Percentiles rank a stretch among this genome's conserved stretches.
Evolutionary conservation across 2,329 filamentous ascomycete species (phyloP).

Genomic region (Helminthosporium solani): DNA sequence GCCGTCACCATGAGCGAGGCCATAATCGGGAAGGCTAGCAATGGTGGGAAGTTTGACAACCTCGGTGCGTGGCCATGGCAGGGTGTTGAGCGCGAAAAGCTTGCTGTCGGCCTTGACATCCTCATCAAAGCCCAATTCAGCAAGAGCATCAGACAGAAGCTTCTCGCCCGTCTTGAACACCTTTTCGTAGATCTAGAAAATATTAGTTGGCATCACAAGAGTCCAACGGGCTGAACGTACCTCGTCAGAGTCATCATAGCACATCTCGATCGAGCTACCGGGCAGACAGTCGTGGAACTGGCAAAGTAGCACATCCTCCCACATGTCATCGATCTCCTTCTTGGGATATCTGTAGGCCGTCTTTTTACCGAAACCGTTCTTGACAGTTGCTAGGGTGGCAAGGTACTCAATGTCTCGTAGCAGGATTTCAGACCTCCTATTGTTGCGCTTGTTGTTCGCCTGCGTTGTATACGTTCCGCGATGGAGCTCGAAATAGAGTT

Average conservation of each 20-base stretch:
- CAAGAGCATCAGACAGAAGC: constrained; percentile 68
- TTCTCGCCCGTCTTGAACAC: constrained; percentile 76
- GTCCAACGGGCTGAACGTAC: constrained; percentile 24
- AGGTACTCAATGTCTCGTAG: constrained; percentile 86
- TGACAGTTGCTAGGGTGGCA: constrained; percentile 80
- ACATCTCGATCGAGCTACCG: constrained; percentile 95
- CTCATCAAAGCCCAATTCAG: constrained; percentile 63
- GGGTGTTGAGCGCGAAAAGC: constrained; percentile 73
- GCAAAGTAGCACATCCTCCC: constrained; percentile 87
- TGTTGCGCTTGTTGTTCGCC: constrained; percentile 95
- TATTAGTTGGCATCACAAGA: constrained; percentile 19
- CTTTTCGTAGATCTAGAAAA: constrained; percentile 66
- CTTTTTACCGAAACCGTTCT: constrained; percentile 52
- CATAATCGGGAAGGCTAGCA: constrained; percentile 34
- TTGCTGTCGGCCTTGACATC: constrained; percentile 46
- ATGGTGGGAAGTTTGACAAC: constrained; percentile 62
- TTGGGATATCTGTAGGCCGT: constrained; percentile 82
- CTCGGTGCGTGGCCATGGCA: constrained; percentile 81
- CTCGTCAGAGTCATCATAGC: constrained; percentile 92
- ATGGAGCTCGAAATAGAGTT: constrained; percentile 97
- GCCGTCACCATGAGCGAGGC: constrained; percentile 48
- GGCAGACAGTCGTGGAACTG: constrained; percentile 98
- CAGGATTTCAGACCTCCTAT: constrained; percentile 80
- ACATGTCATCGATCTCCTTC: constrained; percentile 90
- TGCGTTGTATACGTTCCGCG: constrained; percentile 97